Evolutionary conservation across 352 stramenopile genomes (phyloP).

Genomic region (Pythium sp.): DNA sequence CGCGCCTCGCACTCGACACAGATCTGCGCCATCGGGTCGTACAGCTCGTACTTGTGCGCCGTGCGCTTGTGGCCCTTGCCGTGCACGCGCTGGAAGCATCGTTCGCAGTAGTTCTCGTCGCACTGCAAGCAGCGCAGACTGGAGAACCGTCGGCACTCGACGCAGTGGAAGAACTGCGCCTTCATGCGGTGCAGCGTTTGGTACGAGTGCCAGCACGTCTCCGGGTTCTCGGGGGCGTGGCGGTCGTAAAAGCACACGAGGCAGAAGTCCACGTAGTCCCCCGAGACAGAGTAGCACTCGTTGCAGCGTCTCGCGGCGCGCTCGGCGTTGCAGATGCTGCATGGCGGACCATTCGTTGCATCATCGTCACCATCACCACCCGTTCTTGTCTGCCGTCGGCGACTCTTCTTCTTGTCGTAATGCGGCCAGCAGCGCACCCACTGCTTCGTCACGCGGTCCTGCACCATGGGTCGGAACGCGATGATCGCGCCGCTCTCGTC

Average conservation of each 20-base stretch:
- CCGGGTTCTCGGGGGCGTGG: conserved; percentile 31
- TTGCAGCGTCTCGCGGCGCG: conserved; percentile 60
- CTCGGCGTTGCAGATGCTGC: conserved; percentile 55
- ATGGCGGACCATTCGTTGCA: conserved; percentile 22
- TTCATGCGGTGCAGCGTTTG: conserved; percentile 36
- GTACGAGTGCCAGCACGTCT: conserved; percentile 62
- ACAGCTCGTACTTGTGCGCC: conserved; percentile 55
- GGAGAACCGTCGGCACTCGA: conserved; percentile 71
- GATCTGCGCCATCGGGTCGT: conserved; percentile 43
- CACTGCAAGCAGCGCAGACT: conserved; percentile 62
- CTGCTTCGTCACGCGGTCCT: conserved; percentile 65
- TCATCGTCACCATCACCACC: conserved; percentile 12
- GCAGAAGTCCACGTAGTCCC: conserved; percentile 76
- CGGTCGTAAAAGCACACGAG: conserved; percentile 70
- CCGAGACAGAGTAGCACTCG: conserved; percentile 55
- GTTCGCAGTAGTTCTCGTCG: conserved; percentile 77
- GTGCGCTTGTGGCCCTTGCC: conserved; percentile 52
- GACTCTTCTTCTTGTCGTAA: conserved; percentile 20
- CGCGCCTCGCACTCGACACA: conserved; percentile 76
- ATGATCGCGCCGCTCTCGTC: conserved; percentile 49
- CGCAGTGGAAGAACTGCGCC: conserved; percentile 50
- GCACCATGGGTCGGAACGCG: conserved; percentile 64
- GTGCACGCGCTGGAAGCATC: conserved; percentile 74
- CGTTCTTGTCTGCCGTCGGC: neutral
- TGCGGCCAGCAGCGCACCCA: conserved; percentile 74